Percentiles rank a stretch among this genome's conserved stretches.
phyloP scores from a whole-genome alignment of 305 asterid genomes.

The Salvia sclarea region DNA sequence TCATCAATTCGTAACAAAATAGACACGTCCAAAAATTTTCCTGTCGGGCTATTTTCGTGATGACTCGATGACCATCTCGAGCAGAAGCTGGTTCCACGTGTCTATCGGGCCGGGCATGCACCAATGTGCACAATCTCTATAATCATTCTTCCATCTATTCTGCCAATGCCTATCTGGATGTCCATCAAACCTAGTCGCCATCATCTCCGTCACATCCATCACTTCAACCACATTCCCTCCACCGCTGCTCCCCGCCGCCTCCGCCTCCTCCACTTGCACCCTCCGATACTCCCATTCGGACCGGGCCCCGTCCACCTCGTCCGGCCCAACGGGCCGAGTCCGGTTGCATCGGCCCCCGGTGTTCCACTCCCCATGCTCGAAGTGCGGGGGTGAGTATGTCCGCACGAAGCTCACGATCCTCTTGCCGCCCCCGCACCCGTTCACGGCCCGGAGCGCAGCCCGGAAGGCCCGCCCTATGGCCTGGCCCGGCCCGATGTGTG shows the following conservation, averaged over 20 bases:
- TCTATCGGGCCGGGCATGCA: slow-evolving; percentile 63
- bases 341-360: slow-evolving; percentile 57
- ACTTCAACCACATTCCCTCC: slow-evolving; percentile 39
- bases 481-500: slow-evolving; percentile 40
- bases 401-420: slow-evolving; percentile 37
- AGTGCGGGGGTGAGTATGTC: slow-evolving; percentile 59
- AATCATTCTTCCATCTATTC: slow-evolving; percentile 51
- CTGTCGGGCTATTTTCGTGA: not conserved
- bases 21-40: too few species aligned
- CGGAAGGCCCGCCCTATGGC: slow-evolving; percentile 53
- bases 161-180: slow-evolving; percentile 55
- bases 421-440: slow-evolving; percentile 43
- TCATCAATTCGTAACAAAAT: too few species aligned
- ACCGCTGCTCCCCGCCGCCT: slow-evolving; percentile 37
- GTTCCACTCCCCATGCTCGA: slow-evolving; percentile 61
- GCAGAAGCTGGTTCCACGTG: slow-evolving; percentile 64
- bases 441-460: slow-evolving; percentile 49
- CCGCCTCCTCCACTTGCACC: slow-evolving; percentile 50
- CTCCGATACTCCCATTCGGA: slow-evolving; percentile 37
- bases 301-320: slow-evolving; percentile 24
- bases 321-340: slow-evolving; percentile 42
- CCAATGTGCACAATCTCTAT: slow-evolving; percentile 54
- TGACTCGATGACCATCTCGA: slow-evolving; percentile 41
- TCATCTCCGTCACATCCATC: slow-evolving; percentile 57
- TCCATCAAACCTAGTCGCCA: slow-evolving; percentile 59